Base-by-base conservation (phyloP, 371 early-diverging fungal species). In the Apophysomyces elegans region DNA sequence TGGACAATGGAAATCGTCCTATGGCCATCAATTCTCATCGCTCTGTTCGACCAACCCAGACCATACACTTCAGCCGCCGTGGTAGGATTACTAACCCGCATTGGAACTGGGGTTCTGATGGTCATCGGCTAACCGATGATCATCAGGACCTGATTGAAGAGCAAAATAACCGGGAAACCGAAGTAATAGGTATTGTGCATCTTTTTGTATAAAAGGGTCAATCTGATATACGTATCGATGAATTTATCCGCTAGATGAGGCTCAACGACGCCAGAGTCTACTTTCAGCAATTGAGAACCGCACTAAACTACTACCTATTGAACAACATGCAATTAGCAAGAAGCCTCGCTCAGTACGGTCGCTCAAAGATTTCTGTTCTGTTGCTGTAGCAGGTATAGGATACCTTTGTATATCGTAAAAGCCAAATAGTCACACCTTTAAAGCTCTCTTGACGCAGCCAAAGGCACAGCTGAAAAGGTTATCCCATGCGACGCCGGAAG, bases 381-480 rank as follows among this genome's bases (percentile, higher is more conserved):
- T 21, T 0, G 43, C 58, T 21, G 76, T 80, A 5, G 68, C 76
- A 41, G 76, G 77, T 71, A 74, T 37, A 8, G 13, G 16, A 13
- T 46, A 26, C 3, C 60, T 14, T 3, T 63, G 45, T 13, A 7
- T 32, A 59, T 13, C n/a, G 14, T 56, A 32, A 50, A 39, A 43
- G 36, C n/a, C 13, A 37, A 63, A 37, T 12, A 35, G 44, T 16
- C 54, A 37, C 56, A n/a, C 4, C 4, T 14, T 16, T 1, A 46
- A 47, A 78, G 78, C 36, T 5, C 57, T 77, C 7, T 47, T 80
- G 7, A 61, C 71, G 1, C 74, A 76, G 16, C 71, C 73, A 6
- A 73, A 69, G 0, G 44, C 54, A 4, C 65, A 70, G 11, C 47
- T 81, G 2, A 62, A 61, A 36, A 35, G 62, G 1, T 18, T 78